Base-by-base conservation (phyloP, 2,329 filamentous ascomycete genomes). In the Pseudocercospora fijiensis region DNA sequence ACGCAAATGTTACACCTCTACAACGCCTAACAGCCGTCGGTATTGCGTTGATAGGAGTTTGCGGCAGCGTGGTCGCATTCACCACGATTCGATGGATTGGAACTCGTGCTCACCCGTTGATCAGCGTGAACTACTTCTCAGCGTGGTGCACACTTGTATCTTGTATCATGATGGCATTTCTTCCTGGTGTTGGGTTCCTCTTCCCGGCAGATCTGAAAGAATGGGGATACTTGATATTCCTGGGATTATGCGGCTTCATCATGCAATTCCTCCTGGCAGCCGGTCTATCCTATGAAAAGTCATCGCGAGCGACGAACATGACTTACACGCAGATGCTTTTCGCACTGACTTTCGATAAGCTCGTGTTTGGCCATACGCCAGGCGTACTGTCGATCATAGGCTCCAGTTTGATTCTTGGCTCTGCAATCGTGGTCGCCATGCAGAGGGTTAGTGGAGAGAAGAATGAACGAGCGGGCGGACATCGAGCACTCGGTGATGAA, bases 211-310 rank as follows among this genome's bases (percentile, higher is more conserved):
- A 81, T 11, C 37, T 77, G 2, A 78, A 81, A 1, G 81, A 93
- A 73, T 94, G 90, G 88, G 75, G 79, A 0, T 82, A 92, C 43
- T 78, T 96, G 16, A 60, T 88, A 0, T 84, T 88, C 41, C 79
- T 96, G 3, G 91, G 90, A 0, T 72, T 86, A 0, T 88, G 88
- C 67, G 93, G 93, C 0, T 94, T 96, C 73, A 75, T 89, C 22
- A 90, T 94, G 80, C 93, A 96, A 83, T 92, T 92, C 69, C 82
- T 96, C n/a, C 80, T 96, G 18, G 95, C 92, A 0, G 84, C 86
- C 0, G 92, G 91, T 0, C 78, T 97, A 55, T 82, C 89, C 24
- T 86, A 88, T 65, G 90, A 93, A 72, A 89, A 88, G 66, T 84
- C 83, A 0, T 79, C 79, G 2, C 80, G 85, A 20, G 86, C 86